These are phyloP conservation scores for Quercus cerris DNA, from an alignment of 306 rosid species.

Conservation along the genomic window DNA sequence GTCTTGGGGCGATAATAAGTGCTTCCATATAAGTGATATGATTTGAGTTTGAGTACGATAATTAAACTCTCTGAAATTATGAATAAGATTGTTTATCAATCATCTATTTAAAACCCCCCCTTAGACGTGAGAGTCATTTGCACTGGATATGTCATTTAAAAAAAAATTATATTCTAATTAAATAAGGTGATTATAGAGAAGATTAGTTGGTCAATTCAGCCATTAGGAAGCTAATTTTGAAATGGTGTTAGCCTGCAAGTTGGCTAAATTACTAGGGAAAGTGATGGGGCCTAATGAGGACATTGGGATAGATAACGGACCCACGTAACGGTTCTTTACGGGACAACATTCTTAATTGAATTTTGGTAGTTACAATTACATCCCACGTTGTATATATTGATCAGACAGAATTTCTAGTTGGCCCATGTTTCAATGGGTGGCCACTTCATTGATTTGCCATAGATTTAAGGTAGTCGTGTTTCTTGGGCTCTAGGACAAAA, in stretches of 20 bases:
- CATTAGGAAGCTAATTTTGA: not conserved
- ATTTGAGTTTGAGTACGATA: too few relatives aligned
- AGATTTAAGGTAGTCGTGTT: not conserved
- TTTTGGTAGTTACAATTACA: not conserved
- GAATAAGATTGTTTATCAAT: too few relatives aligned
- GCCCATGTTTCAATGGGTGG: not conserved
- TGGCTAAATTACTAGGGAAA: not conserved
- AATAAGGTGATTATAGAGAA: not conserved
- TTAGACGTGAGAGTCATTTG: too few relatives aligned
- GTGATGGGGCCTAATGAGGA: not conserved
- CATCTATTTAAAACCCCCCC: too few relatives aligned
- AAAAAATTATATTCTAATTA: not conserved
- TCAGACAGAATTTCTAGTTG: not conserved
- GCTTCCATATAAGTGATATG: too few relatives aligned
- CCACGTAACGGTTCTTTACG: not conserved
- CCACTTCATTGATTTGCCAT: not conserved
- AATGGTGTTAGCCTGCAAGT: not conserved
- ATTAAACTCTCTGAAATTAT: too few relatives aligned
- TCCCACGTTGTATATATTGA: not conserved
- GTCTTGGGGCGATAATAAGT: too few relatives aligned
- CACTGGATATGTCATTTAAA: not conserved
- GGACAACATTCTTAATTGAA: not conserved
- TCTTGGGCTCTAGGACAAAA: not conserved
- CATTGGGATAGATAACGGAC: not conserved
- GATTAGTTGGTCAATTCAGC: not conserved